These are phyloP conservation scores for Fusarium subglutinans DNA, from an alignment of 2,329 filamentous ascomycete species.

Conservation along the genomic window DNA sequence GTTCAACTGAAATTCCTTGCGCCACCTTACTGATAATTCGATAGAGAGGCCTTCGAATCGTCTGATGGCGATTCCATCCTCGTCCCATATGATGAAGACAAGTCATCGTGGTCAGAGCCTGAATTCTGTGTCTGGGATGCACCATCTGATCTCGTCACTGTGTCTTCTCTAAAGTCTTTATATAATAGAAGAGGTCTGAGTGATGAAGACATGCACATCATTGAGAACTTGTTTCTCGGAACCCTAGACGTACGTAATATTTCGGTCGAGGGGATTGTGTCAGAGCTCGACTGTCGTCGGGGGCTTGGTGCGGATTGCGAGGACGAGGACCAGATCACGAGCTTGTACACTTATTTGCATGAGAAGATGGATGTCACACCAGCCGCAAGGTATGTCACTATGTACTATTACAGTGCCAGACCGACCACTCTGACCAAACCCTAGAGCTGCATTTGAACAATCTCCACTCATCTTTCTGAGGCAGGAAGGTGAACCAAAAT, in stretches of 20 bases:
- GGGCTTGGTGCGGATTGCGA: too few relatives aligned
- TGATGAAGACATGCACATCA: background rate
- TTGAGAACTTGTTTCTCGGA: background rate
- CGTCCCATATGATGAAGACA: too few relatives aligned
- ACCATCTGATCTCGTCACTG: background rate
- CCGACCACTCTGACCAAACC: background rate
- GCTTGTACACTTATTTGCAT: conserved; percentile 23
- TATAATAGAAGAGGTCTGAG: background rate
- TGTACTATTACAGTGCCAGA: too few relatives aligned
- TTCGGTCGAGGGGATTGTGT: background rate
- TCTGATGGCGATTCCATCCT: too few relatives aligned
- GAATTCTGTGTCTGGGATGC: conserved; percentile 9
- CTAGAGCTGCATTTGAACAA: conserved; percentile 17
- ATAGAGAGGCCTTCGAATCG: too few relatives aligned
- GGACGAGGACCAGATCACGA: too few relatives aligned
- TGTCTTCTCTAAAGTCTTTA: background rate
- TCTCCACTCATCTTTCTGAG: conserved; percentile 1
- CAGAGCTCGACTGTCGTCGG: background rate
- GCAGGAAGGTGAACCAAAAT: background rate
- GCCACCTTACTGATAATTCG: too few relatives aligned
- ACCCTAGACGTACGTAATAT: conserved; percentile 4
- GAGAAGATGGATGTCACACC: too few relatives aligned
- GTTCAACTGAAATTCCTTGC: too few relatives aligned
- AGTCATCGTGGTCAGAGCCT: too few relatives aligned
- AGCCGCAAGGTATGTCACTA: too few relatives aligned